Conservation (phyloP, 148 eudicot genomes). For the Fagopyrum homotropicum region DNA sequence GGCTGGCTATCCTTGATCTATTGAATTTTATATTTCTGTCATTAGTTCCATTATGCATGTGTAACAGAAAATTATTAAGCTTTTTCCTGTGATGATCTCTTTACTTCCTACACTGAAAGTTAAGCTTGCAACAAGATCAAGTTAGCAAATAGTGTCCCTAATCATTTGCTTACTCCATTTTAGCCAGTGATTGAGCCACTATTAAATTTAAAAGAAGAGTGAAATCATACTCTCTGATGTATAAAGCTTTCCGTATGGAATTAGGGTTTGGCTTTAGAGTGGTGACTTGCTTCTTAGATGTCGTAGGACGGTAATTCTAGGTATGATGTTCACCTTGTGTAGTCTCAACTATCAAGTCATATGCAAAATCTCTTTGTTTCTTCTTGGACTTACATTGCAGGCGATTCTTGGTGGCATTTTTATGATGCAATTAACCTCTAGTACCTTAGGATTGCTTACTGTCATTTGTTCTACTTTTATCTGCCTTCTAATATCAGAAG, state of each 20-base stretch:
- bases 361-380: background rate
- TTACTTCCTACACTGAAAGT: background rate
- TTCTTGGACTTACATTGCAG: background rate
- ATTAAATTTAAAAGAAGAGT: background rate
- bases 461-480: background rate
- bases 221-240: background rate
- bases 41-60: background rate
- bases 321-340: background rate
- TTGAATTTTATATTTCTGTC: background rate
- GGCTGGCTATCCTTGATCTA: conserved; percentile 10
- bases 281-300: background rate
- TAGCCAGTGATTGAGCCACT: background rate
- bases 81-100: background rate
- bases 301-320: background rate
- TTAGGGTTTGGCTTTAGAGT: background rate
- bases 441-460: background rate
- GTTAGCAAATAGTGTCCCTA: too few relatives aligned
- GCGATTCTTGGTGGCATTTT: background rate
- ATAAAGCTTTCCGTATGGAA: background rate
- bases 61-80: background rate
- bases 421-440: background rate
- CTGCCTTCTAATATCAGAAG: background rate
- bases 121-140: background rate
- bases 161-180: background rate
- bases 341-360: background rate